phyloP scores from a whole-genome alignment of 2,329 filamentous ascomycete genomes.

The Fusarium palustre region DNA sequence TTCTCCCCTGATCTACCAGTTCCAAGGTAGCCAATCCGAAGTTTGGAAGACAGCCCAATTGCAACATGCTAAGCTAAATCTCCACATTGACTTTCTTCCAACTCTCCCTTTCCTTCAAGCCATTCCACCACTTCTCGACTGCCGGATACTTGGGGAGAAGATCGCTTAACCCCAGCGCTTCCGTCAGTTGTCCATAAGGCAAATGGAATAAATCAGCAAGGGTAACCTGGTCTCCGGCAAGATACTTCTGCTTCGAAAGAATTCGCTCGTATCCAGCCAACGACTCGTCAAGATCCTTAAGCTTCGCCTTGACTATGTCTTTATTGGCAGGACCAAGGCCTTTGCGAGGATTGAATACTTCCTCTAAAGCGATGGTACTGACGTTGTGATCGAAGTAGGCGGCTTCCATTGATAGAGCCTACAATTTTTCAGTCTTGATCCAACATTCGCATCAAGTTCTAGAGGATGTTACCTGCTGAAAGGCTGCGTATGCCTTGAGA shows the following conservation, averaged over 20 bases:
- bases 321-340: background rate
- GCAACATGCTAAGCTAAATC: background rate
- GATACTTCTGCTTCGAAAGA: slow-evolving; percentile 1
- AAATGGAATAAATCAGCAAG: background rate
- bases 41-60: background rate
- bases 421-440: background rate
- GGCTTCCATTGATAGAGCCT: background rate
- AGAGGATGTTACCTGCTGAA: background rate
- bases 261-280: background rate
- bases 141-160: background rate
- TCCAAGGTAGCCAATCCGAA: background rate
- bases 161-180: background rate
- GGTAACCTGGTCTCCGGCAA: background rate
- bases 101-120: background rate
- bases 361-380: background rate
- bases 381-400: background rate
- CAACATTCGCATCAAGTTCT: fast-evolving
- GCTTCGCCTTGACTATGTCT: background rate
- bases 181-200: background rate
- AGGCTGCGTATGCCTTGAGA: background rate
- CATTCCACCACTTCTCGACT: slow-evolving; percentile 2
- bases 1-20: background rate
- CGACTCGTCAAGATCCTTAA: background rate
- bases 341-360: background rate
- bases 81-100: background rate